A percentile compares a stretch with the other conserved stretches of the same genome.
Conservation (phyloP, 306 rosid species). For the Begonia masoniana region DNA sequence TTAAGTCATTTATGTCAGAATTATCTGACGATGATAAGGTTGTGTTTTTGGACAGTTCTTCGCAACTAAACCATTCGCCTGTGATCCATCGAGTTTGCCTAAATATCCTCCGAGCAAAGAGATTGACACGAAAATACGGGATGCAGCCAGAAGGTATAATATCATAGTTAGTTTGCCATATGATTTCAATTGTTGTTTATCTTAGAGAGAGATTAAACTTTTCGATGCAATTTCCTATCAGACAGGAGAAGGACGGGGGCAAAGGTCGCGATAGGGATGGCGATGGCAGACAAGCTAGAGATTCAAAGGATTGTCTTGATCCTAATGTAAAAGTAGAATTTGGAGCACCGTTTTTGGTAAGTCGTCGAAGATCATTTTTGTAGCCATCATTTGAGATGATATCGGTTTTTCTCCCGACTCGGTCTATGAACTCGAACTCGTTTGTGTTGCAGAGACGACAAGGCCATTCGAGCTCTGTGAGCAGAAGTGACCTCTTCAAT, state of each 20-base stretch:
- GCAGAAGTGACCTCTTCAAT: conserved; percentile 36
- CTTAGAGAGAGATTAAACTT: background rate
- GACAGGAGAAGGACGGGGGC: conserved; percentile 40
- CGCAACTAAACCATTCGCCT: conserved; percentile 57
- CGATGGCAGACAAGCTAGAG: conserved; percentile 40
- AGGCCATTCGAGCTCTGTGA: conserved; percentile 23
- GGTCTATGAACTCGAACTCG: too few species aligned
- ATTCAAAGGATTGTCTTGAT: conserved; percentile 16
- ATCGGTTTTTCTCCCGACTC: too few species aligned
- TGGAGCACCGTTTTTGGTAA: conserved; percentile 29
- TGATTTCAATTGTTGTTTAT: background rate
- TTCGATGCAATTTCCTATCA: conserved; percentile 3
- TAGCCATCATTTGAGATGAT: background rate
- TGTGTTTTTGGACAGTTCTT: conserved; percentile 43
- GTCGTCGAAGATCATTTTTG: background rate
- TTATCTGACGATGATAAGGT: background rate
- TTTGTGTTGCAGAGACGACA: conserved; percentile 35
- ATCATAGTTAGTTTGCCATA: background rate
- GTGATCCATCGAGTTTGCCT: conserved; percentile 81
- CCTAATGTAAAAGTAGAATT: conserved; percentile 23
- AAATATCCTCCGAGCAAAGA: conserved; percentile 93
- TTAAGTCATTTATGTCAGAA: background rate
- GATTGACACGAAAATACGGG: conserved; percentile 66
- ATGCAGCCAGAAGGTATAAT: conserved; percentile 54
- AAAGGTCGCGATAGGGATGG: conserved; percentile 29